Evolutionary conservation across 192 early-diverging fungal species (phyloP), one percentile per base, ranked within the genome.

Genomic region (Chytriomyces sp.): DNA sequence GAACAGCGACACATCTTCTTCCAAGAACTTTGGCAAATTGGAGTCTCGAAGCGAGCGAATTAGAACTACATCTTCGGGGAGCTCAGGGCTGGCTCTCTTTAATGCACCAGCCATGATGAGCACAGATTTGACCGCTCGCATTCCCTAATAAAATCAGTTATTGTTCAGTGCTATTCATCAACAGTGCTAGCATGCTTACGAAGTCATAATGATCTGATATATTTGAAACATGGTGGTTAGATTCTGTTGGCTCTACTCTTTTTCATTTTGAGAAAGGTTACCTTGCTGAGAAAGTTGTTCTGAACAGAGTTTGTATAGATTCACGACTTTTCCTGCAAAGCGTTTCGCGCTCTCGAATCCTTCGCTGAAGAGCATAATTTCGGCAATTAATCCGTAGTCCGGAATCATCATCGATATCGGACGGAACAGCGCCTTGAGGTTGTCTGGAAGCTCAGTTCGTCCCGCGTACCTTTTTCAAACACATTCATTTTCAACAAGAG

Each of bases 361-460:
- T 77, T 90, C 89, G 9, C 87, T 88, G 72, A 87, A 90, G 23
- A 90, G 82, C 81, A 90, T 87, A 68, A 90, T 90, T 77, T 90
- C 89, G 13, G 89, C 87, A 83, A 90, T 90, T 26, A 90, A 78
- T 16, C 89, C 86, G 67, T 90, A 90, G 62, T 81, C 81, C 18
- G 89, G 89, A 75, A 90, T 90, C 89, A 90, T 90, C 89, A 90
- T 90, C 9, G 87, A 82, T 50, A 90, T 90, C 9, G 89, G 89
- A 53, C 89, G 61, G 75, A 90, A 90, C 7, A 90, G 76, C 16
- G 89, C 89, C 68, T 90, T 90, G 46, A 90, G 69, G 68, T 90
- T 90, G 72, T 90, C 89, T 7, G 89, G 89, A 35, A 90, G 67
- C 72, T 90, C 89, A 10, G 86, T 87, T 60, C 89, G 69, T 20